These are phyloP conservation scores for Comarum palustre DNA, from an alignment of 306 rosid genomes.

Conservation along the genomic window DNA sequence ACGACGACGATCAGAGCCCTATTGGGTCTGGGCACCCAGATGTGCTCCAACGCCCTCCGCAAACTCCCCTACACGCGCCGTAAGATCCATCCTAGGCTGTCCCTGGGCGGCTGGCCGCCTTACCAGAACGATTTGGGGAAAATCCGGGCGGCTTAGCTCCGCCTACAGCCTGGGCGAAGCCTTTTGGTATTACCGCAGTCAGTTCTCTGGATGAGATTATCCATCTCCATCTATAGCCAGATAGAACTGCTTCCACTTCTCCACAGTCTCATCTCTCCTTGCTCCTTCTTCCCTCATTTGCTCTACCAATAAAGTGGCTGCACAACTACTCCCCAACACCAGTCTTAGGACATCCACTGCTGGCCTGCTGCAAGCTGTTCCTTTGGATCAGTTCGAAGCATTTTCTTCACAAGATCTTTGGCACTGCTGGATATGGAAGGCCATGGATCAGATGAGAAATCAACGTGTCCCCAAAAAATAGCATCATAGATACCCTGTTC, in stretches of 20 bases:
- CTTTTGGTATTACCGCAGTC: no score
- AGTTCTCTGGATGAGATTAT: no score
- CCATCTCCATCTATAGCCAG: no score
- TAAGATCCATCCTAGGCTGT: slow-evolving; percentile 12
- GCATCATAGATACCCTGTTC: slow-evolving; percentile 89
- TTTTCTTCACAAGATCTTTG: slow-evolving; percentile 83
- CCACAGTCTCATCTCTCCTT: no score
- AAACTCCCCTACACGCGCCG: slow-evolving; percentile 97
- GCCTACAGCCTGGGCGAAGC: no score
- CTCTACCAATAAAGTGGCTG: no score
- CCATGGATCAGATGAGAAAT: slow-evolving; percentile 88
- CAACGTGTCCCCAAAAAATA: slow-evolving; percentile 79
- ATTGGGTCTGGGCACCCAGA: slow-evolving; percentile 76
- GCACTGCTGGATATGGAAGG: slow-evolving; percentile 88
- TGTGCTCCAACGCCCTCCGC: slow-evolving; percentile 95
- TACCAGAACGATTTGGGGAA: no score
- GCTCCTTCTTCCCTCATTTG: no score
- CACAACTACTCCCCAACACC: no score
- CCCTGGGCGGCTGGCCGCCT: no score
- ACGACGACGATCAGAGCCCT: slow-evolving; percentile 81
- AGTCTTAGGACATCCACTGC: slow-evolving; percentile 79
- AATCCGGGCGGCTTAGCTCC: no score
- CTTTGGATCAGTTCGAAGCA: slow-evolving; percentile 67
- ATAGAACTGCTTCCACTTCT: no score
- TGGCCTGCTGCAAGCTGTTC: slow-evolving; percentile 74